Conservation (phyloP, 306 rosid species). For the Castanopsis chinensis region DNA sequence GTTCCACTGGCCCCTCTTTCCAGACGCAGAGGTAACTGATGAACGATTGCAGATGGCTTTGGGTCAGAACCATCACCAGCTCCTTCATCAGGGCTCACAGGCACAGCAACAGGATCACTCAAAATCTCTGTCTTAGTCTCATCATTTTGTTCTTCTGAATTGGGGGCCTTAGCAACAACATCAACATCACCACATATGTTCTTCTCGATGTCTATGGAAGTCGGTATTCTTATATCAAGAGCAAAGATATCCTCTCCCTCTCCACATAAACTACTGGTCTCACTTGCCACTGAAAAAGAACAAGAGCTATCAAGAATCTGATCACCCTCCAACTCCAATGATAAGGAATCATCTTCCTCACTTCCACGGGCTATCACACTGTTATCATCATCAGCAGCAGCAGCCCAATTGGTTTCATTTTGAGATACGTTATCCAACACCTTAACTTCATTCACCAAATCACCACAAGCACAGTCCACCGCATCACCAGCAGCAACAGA, state of each 20-base stretch:
- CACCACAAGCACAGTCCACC: constrained; percentile 46
- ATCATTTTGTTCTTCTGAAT: constrained; percentile 29
- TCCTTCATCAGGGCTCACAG: constrained; percentile 53
- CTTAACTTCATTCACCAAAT: constrained; percentile 41
- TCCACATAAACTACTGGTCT: constrained; percentile 67
- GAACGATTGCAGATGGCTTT: constrained; percentile 33
- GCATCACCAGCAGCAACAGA: constrained; percentile 45
- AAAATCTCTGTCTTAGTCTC: constrained; percentile 35
- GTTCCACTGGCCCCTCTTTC: constrained; percentile 48
- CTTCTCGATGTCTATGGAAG: constrained; percentile 42
- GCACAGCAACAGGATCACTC: constrained; percentile 39
- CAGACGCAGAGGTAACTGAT: constrained; percentile 51
- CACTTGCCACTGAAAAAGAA: constrained; percentile 69
- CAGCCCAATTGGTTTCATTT: constrained; percentile 35
- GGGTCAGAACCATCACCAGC: constrained; percentile 36
- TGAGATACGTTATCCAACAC: constrained; percentile 49
- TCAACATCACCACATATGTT: constrained; percentile 36
- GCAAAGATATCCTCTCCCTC: constrained; percentile 68
- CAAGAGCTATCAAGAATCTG: constrained; percentile 62
- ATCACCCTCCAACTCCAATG: constrained; percentile 71
- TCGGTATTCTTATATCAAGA: constrained; percentile 47
- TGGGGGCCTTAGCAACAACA: constrained; percentile 34
- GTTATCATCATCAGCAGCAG: constrained; percentile 22
- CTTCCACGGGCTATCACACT: constrained; percentile 41
- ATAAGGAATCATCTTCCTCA: constrained; percentile 74